These are phyloP conservation scores for Oenanthe sinensis DNA, from an alignment of 129 eudicot species.

Conservation along the genomic window DNA sequence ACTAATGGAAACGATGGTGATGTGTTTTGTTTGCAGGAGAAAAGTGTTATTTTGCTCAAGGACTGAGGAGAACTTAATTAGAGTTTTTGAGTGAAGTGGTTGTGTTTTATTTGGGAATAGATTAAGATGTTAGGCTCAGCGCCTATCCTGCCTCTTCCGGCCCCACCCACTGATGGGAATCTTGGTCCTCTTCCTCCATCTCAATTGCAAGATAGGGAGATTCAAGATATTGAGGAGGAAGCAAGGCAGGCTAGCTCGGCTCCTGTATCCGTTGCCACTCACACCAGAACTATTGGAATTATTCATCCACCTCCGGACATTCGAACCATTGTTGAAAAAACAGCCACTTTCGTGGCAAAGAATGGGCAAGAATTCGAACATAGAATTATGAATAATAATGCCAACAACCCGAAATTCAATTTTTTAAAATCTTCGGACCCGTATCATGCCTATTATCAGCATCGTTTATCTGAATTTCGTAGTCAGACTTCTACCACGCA, in stretches of 20 bases:
- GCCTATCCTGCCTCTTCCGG: slow-evolving; percentile 84
- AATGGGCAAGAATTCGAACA: slow-evolving; percentile 87
- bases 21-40: slow-evolving; percentile 1
- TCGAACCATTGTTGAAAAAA: slow-evolving; percentile 73
- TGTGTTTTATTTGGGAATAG: background rate
- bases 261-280: slow-evolving; percentile 68
- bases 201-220: slow-evolving; percentile 50
- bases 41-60: background rate
- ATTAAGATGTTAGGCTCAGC: slow-evolving; percentile 46
- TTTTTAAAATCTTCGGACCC: slow-evolving; percentile 81
- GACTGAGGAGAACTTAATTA: background rate
- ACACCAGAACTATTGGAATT: slow-evolving; percentile 76
- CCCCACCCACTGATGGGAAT: slow-evolving; percentile 86
- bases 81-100: background rate
- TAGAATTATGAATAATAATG: slow-evolving; percentile 58
- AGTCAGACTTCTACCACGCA: slow-evolving; percentile 39
- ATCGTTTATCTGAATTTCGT: slow-evolving; percentile 63
- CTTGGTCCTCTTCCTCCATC: slow-evolving; percentile 69
- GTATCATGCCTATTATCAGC: slow-evolving; percentile 87
- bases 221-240: slow-evolving; percentile 36
- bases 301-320: slow-evolving; percentile 92
- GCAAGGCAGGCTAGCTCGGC: slow-evolving; percentile 22
- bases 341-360: slow-evolving; percentile 78
- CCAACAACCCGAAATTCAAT: slow-evolving; percentile 76
- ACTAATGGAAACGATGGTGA: background rate